Conservation (phyloP, 192 early-diverging fungal genomes). For the Coemansia asiatica region DNA sequence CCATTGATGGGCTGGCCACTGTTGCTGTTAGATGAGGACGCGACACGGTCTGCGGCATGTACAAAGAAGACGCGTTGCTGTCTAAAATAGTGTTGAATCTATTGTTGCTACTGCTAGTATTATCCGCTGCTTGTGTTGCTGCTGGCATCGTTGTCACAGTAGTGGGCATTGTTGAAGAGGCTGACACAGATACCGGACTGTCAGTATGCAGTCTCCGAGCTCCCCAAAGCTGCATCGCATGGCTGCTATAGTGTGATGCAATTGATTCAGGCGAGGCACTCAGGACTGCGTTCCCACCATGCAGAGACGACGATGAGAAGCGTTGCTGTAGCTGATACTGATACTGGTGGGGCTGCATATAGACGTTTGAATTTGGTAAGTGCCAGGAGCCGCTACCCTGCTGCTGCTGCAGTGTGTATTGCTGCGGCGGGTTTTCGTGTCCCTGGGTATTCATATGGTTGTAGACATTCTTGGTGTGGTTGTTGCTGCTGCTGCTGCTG, state of each 20-base stretch:
- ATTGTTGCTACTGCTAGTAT: background rate
- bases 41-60: constrained; percentile 2
- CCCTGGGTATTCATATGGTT: background rate
- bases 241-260: background rate
- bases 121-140: background rate
- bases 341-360: constrained; percentile 4
- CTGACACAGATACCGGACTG: background rate
- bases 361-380: constrained; percentile 2
- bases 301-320: background rate
- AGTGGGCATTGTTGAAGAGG: background rate
- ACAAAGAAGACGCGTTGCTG: background rate
- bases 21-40: background rate
- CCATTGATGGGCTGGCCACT: background rate
- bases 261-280: background rate
- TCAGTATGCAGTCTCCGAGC: background rate
- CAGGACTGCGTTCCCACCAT: background rate
- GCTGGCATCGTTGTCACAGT: background rate
- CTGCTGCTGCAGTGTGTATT: background rate
- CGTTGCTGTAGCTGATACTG: constrained; percentile 1
- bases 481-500: constrained; percentile 1
- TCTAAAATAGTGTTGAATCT: background rate
- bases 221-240: constrained; percentile 4
- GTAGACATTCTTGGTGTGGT: background rate
- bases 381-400: background rate
- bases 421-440: background rate